Evolutionary conservation across 805 yeast genomes (phyloP).

Genomic region (Blastobotrys chiropterorum): DNA sequence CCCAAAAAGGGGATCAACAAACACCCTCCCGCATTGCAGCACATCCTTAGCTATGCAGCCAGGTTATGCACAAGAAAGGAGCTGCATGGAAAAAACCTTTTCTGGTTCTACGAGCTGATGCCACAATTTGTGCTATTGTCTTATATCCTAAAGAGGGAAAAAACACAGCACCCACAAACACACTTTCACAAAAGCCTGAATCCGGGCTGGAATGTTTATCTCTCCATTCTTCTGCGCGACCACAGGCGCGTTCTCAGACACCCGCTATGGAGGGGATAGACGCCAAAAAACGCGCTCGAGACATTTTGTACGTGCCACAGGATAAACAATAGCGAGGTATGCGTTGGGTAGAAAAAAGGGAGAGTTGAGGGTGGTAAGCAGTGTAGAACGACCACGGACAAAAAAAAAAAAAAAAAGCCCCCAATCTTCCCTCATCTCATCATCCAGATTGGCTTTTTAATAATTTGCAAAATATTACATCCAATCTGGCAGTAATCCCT

Average conservation of each 20-base stretch:
- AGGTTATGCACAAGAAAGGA: too few relatives aligned
- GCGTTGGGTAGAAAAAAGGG: not conserved
- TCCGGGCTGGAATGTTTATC: not conserved
- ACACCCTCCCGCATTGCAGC: too few relatives aligned
- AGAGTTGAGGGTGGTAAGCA: too few relatives aligned
- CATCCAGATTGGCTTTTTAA: not conserved
- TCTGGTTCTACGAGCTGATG: too few relatives aligned
- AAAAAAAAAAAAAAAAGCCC: not conserved
- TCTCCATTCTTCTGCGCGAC: not conserved
- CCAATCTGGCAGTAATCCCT: not conserved
- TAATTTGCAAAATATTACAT: not conserved
- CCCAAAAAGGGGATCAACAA: too few relatives aligned
- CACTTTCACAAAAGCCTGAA: not conserved
- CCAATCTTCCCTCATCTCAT: too few relatives aligned
- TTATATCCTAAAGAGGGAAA: too few relatives aligned
- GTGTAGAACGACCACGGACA: too few relatives aligned
- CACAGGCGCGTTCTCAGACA: not conserved
- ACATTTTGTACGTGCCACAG: not conserved
- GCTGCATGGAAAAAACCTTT: too few relatives aligned
- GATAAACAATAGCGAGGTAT: not conserved
- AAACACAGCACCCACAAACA: too few relatives aligned
- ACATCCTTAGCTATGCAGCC: too few relatives aligned
- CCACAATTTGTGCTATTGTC: too few relatives aligned
- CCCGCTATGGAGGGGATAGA: not conserved
- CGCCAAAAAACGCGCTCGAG: not conserved